phyloP scores from a whole-genome alignment of 176 grass and related monocot genomes.

The Triticum dicoccoides region DNA sequence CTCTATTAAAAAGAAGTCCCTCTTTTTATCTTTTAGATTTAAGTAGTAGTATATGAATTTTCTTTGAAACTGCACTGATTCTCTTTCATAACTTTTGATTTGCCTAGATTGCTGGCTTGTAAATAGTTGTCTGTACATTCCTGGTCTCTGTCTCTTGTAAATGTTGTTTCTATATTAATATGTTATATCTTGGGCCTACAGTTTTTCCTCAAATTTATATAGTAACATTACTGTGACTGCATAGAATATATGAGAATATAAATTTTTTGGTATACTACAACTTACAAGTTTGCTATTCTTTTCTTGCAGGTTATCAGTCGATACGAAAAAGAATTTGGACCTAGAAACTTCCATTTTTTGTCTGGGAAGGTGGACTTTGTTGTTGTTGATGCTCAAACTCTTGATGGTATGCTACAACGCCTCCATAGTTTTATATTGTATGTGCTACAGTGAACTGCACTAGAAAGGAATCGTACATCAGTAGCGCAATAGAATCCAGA shows the following conservation, averaged over 20 bases:
- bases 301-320: conserved; percentile 62
- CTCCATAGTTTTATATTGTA: conserved; percentile 15
- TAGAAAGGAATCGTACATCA: neutral
- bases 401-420: conserved; percentile 68
- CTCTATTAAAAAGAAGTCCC: neutral
- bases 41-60: neutral
- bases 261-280: neutral
- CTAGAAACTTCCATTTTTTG: conserved; percentile 84
- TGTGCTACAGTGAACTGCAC: conserved; percentile 10
- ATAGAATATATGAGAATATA: neutral
- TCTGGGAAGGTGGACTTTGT: conserved; percentile 74
- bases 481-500: conserved; percentile 4
- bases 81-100: neutral
- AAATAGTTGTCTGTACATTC: neutral
- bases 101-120: neutral
- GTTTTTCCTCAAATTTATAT: neutral
- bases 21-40: neutral
- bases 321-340: conserved; percentile 85
- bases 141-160: neutral
- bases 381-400: conserved; percentile 95
- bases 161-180: neutral
- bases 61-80: neutral
- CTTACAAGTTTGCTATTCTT: conserved; percentile 17
- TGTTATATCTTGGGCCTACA: neutral
- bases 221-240: conserved; percentile 18